phyloP scores from a whole-genome alignment of 768 basidiomycete genomes.

The Boletus rubroflammeus region DNA sequence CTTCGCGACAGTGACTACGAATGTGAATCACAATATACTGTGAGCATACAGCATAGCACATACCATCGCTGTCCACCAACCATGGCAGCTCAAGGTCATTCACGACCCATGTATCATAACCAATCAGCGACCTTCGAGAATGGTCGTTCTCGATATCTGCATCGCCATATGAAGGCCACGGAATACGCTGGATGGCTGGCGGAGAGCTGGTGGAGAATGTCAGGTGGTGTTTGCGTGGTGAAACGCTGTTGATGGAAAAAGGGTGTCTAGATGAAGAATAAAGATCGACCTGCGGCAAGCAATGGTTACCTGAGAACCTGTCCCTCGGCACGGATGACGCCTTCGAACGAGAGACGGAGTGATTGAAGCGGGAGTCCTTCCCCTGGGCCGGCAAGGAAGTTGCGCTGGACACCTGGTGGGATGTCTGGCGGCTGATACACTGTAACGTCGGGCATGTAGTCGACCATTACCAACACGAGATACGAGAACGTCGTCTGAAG shows the following conservation, averaged over 20 bases:
- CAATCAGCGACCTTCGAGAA: slow-evolving; percentile 34
- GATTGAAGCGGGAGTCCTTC: slow-evolving; percentile 69
- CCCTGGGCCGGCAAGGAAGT: slow-evolving; percentile 77
- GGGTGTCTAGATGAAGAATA: background rate
- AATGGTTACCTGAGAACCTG: slow-evolving; percentile 57
- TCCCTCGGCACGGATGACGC: slow-evolving; percentile 78
- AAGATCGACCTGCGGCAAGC: slow-evolving; percentile 1
- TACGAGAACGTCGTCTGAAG: slow-evolving; percentile 75
- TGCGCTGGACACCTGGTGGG: slow-evolving; percentile 49
- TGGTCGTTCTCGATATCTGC: slow-evolving; percentile 35
- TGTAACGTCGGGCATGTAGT: slow-evolving; percentile 50
- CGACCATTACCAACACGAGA: slow-evolving; percentile 70
- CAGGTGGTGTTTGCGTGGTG: slow-evolving; percentile 65
- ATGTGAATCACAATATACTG: background rate
- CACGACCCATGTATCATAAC: slow-evolving; percentile 69
- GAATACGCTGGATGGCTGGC: slow-evolving; percentile 76
- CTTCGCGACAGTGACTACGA: slow-evolving; percentile 58
- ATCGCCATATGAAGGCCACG: slow-evolving; percentile 64
- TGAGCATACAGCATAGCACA: slow-evolving; percentile 13
- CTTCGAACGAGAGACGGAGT: slow-evolving; percentile 71
- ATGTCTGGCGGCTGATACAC: slow-evolving; percentile 55
- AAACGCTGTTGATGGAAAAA: slow-evolving; percentile 48
- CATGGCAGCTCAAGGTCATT: slow-evolving; percentile 67
- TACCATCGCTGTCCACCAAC: slow-evolving; percentile 74
- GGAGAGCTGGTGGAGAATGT: slow-evolving; percentile 73